phyloP scores from a whole-genome alignment of 805 yeast species.

The Saccharomyces eubayanus region DNA sequence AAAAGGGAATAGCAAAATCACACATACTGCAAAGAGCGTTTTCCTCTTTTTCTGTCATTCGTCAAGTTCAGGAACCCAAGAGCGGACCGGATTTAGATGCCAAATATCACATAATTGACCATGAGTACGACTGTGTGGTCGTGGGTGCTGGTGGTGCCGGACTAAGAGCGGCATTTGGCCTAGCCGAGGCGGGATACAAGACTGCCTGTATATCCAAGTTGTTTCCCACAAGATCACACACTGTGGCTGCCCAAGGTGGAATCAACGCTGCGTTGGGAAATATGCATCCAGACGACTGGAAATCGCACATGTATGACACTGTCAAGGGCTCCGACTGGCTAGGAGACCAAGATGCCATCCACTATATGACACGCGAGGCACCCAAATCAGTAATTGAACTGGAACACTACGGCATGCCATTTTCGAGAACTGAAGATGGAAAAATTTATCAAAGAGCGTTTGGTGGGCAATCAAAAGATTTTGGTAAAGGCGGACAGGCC shows the following conservation, averaged over 20 bases:
- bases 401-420: slow-evolving; percentile 97
- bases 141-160: slow-evolving; percentile 99
- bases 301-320: slow-evolving; percentile 99
- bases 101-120: slow-evolving; percentile 89
- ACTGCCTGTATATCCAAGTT: slow-evolving; percentile 95
- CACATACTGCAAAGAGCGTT: background rate
- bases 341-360: slow-evolving; percentile 98
- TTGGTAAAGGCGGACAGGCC: slow-evolving; percentile 98
- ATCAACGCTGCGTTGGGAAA: slow-evolving; percentile 97
- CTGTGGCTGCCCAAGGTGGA: slow-evolving; percentile 99
- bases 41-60: background rate
- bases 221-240: slow-evolving; percentile 97
- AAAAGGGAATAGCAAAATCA: background rate
- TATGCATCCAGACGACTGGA: slow-evolving; percentile 98
- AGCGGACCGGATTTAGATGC: slow-evolving; percentile 27
- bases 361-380: slow-evolving; percentile 98
- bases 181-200: slow-evolving; percentile 93
- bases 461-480: slow-evolving; percentile 94
- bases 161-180: slow-evolving; percentile 94
- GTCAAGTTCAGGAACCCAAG: background rate
- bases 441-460: slow-evolving; percentile 97
- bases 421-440: slow-evolving; percentile 94
- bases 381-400: slow-evolving; percentile 91
- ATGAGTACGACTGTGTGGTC: slow-evolving; percentile 95
- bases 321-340: slow-evolving; percentile 99